Conservation (phyloP, 352 stramenopile species). For the Phytophthora meadii region DNA sequence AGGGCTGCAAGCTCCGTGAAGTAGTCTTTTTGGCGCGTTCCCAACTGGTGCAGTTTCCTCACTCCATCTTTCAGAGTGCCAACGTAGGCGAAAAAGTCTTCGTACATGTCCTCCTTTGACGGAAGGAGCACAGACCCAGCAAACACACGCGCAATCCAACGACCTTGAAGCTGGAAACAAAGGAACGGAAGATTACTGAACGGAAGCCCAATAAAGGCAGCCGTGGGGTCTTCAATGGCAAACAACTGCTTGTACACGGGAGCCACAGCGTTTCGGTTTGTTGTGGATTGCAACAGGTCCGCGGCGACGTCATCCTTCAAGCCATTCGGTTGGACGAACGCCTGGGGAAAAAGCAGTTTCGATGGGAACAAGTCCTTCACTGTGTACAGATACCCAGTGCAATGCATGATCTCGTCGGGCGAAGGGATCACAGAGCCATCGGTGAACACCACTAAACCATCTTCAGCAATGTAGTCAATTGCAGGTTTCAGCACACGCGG, state of each 20-base stretch:
- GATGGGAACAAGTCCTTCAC: conserved; percentile 57
- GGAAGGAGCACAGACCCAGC: conserved; percentile 43
- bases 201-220: conserved; percentile 74
- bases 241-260: conserved; percentile 84
- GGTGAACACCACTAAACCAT: conserved; percentile 63
- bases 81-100: conserved; percentile 59
- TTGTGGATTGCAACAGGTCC: conserved; percentile 45
- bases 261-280: conserved; percentile 49
- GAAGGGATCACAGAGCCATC: conserved; percentile 58
- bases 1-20: conserved; percentile 56
- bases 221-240: conserved; percentile 75
- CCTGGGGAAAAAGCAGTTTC: conserved; percentile 56
- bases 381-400: conserved; percentile 79
- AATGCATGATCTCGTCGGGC: conserved; percentile 81
- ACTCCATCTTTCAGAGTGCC: conserved; percentile 47
- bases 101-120: conserved; percentile 76
- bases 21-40: conserved; percentile 52
- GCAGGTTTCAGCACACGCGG: conserved; percentile 62
- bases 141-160: conserved; percentile 75
- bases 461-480: conserved; percentile 54
- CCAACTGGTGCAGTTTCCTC: conserved; percentile 78
- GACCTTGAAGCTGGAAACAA: conserved; percentile 81
- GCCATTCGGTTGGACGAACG: conserved; percentile 22
- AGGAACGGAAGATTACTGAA: conserved; percentile 85
- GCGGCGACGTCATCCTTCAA: conserved; percentile 30